Evolutionary conservation across 129 eudicot species (phyloP).

Genomic region (Chrysanthemum makinoi): DNA sequence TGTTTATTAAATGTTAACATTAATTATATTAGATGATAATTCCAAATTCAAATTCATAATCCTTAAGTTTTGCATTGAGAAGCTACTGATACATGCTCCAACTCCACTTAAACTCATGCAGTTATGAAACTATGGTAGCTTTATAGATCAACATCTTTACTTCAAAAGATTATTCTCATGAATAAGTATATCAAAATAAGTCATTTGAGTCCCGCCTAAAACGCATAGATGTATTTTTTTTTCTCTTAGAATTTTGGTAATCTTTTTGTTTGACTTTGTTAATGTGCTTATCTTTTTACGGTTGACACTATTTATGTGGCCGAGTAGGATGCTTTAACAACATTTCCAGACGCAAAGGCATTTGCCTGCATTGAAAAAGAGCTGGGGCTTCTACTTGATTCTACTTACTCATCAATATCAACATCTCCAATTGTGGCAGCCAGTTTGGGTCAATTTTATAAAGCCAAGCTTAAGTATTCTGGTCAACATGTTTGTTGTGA

Average conservation of each 20-base stretch:
- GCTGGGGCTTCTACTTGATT: conserved; percentile 73
- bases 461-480: conserved; percentile 76
- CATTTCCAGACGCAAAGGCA: conserved; percentile 92
- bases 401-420: conserved; percentile 75
- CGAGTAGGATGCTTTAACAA: conserved; percentile 81
- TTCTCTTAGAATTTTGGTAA: background rate
- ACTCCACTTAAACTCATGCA: background rate
- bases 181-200: conserved; percentile 10
- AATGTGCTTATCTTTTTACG: background rate
- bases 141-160: conserved; percentile 1
- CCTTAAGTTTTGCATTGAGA: background rate
- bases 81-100: background rate
- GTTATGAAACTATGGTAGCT: background rate
- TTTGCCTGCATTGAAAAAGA: conserved; percentile 87
- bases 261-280: background rate
- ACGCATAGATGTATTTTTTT: background rate
- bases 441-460: conserved; percentile 94
- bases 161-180: background rate
- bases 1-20: too few relatives aligned
- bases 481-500: conserved; percentile 88
- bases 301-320: conserved; percentile 17
- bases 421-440: conserved; percentile 94
- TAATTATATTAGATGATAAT: too few relatives aligned
- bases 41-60: background rate
- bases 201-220: background rate